Evolutionary conservation across 108 stramenopile genomes (phyloP), one percentile per base, ranked within the genome.

Genomic region (Nannochloropsis salina): DNA sequence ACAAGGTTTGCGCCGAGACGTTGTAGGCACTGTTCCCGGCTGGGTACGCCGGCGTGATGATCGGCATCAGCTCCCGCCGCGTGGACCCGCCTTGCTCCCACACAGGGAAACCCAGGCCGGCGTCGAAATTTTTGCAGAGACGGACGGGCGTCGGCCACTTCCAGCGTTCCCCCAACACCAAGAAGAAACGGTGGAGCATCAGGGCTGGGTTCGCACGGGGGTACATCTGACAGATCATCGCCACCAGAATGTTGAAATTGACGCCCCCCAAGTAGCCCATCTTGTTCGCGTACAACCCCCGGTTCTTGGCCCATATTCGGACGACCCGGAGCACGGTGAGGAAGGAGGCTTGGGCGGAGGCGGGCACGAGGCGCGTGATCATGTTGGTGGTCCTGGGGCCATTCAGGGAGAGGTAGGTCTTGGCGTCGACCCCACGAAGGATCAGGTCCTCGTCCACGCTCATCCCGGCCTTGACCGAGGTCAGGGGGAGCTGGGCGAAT

Each of bases 1-100:
- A 92, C 61, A 94, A 88, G 86, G 95, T 95, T 15, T 94, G 94
- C 86, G 93, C 85, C 41, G 94, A 94, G 44, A 98, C 95, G 89
- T 96, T 98, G 92, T 97, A 96, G 9, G 96, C 92, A 12, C 95
- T 95, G 90, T 97, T 97, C 96, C 97, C 97, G 47, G 93, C 91
- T 11, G 98, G 98, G 90, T 96, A 98, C 41, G 94, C 95, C 3
- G 98, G 98, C 4, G 98, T 99, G 87, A 99, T 94, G 87, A 99
- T 97, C 9, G 98, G 98, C 91, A 91, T 92, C 41, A 91, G 84
- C 44, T 91, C 81, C 41, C 81, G 3, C 81, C 41, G 40, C 18
- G 81, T 4, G 22, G 81, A 81, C 81, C 81, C 40, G 6, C 81
- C 81, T 12, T 81, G 81, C 9, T 41, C 22, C 22, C 81, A 41